These are phyloP conservation scores for Malbranchea zuffiana DNA, from an alignment of 2,329 filamentous ascomycete genomes.

Conservation along the genomic window DNA sequence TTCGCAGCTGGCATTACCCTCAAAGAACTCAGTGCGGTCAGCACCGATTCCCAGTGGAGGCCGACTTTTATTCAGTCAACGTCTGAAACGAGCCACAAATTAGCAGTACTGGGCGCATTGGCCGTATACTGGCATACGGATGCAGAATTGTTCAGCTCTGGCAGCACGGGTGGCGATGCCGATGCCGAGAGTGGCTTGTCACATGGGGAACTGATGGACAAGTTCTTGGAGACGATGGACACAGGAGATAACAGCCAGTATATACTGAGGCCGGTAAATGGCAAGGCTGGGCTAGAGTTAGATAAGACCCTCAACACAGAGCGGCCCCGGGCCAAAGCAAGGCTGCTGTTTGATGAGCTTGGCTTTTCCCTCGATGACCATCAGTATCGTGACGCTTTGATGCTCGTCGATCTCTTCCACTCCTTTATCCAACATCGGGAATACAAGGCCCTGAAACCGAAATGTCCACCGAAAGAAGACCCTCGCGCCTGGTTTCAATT, in stretches of 20 bases:
- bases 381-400: slow-evolving; percentile 91
- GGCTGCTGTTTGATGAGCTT: slow-evolving; percentile 89
- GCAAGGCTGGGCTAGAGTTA: slow-evolving; percentile 85
- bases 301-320: slow-evolving; percentile 80
- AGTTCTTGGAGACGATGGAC: slow-evolving; percentile 71
- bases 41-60: slow-evolving; percentile 88
- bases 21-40: slow-evolving; percentile 93
- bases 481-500: slow-evolving; percentile 87
- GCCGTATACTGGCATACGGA: slow-evolving; percentile 99
- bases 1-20: slow-evolving; percentile 88
- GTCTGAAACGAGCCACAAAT: slow-evolving; percentile 74
- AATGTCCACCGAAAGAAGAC: slow-evolving; percentile 73
- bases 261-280: slow-evolving; percentile 90
- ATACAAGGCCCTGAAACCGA: slow-evolving; percentile 85
- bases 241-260: slow-evolving; percentile 73
- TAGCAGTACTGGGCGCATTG: slow-evolving; percentile 78
- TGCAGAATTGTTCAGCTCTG: slow-evolving; percentile 67
- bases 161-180: slow-evolving; percentile 55
- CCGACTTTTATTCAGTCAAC: slow-evolving; percentile 92
- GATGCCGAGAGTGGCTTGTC: slow-evolving; percentile 48
- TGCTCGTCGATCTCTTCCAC: slow-evolving; percentile 98
- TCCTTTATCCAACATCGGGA: slow-evolving; percentile 97
- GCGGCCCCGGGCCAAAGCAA: slow-evolving; percentile 77
- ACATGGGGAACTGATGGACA: slow-evolving; percentile 65
- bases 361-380: slow-evolving; percentile 95